Evolutionary conservation across 2,329 filamentous ascomycete species (phyloP), one percentile per base, ranked within the genome.

Genomic region (Colletotrichum sp.): DNA sequence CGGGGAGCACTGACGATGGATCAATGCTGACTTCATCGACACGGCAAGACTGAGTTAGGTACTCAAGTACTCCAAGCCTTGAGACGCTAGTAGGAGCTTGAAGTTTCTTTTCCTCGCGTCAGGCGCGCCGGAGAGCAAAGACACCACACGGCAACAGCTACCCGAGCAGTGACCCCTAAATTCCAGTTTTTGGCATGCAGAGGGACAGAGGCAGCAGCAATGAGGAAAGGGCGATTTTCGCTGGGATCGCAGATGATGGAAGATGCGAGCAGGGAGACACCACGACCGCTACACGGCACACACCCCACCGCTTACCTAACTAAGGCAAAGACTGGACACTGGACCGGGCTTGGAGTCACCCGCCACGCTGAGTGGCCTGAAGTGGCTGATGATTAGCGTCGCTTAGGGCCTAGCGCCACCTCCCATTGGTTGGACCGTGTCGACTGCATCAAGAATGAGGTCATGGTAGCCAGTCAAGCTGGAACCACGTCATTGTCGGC

Each of bases 401-500:
- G 24, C 15, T 18, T 52, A 3, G 8, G 10, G 10, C 8, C 24
- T 66, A 69, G 74, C 58, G 74, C 43, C 9, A 5, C 6, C 15
- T 12, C 7, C 36, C 13, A 76, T 74, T 76, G 74, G 74, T 1
- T 30, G 3, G 16, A 21, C 2, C 6, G 18, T 58, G 24, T 32
- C n/a, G 24, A 26, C 28, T 30, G 67, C 38, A 48, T 24, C 63
- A 38, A 21, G 12, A 26, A 69, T 76, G 74, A 76, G 64, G 74
- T 76, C 74, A 76, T 76, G 6, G 43, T 21, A 28, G 8, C 38
- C 57, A 34, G 48, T n/a, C 15, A 8, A 72, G 63, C 68, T 72
- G 73, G 70, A 60, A 73, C 74, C 74, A 76, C 74, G 74, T 76
- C 74, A 76, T 76, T 66, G 34, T 74, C 70, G 26, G 30, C 66